Evolutionary conservation across 2,329 filamentous ascomycete species (phyloP).

Genomic region (Colletotrichum falcatum): DNA sequence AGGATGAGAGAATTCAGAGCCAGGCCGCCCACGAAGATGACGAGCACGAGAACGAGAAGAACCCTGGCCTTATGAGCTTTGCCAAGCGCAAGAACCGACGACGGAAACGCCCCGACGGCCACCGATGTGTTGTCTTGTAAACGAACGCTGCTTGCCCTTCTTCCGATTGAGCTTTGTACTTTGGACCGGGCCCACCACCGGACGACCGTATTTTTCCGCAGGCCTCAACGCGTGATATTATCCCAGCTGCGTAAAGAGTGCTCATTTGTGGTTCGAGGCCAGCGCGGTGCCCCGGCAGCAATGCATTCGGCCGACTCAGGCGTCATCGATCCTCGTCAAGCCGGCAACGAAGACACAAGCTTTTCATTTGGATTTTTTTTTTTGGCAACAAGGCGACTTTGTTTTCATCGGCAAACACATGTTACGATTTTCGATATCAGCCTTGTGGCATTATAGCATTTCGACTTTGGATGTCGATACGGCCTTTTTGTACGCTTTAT

Average conservation of each 20-base stretch:
- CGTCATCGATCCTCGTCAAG: constrained; percentile 1
- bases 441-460: constrained; percentile 4
- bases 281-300: constrained; percentile 8
- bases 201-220: background rate
- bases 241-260: background rate
- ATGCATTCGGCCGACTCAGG: constrained; percentile 10
- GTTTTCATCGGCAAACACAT: constrained; percentile 14
- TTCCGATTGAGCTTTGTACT: background rate
- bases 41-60: constrained; percentile 58
- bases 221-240: background rate
- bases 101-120: constrained; percentile 45
- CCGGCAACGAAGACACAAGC: background rate
- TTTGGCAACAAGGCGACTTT: constrained; percentile 17
- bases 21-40: constrained; percentile 55
- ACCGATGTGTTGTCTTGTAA: constrained; percentile 45
- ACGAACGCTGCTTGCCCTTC: background rate
- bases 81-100: constrained; percentile 49
- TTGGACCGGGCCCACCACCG: background rate
- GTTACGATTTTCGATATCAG: constrained; percentile 8
- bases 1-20: constrained; percentile 67
- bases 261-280: constrained; percentile 1
- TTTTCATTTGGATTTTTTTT: background rate
- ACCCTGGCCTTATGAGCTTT: constrained; percentile 51
- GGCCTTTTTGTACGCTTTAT: constrained; percentile 36
- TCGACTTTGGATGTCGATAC: constrained; percentile 18